Evolutionary conservation across 257 asterid genomes (phyloP), one percentile per base, ranked within the genome.

Genomic region (Fraxinus quadrangulata): DNA sequence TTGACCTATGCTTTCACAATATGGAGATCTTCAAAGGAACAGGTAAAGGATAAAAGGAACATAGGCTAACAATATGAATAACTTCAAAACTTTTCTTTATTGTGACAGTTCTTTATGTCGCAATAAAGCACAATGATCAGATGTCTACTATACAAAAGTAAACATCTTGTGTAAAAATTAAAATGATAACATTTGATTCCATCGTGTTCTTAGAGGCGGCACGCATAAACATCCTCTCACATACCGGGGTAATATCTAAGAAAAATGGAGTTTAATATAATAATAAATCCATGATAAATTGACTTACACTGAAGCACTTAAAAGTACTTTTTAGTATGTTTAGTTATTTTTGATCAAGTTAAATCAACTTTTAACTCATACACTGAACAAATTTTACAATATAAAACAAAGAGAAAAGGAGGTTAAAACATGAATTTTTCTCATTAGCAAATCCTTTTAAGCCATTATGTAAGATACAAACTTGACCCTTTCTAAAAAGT

Each of bases 1-100:
- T 61, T n/a, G 54, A 59, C 28, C 17, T 40, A 70, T 72, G 42
- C 71, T 73, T 72, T 72, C 37, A 68, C 21, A 24, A 37, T 34
- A 45, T 21, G 24, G 42, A 37, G 30, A 79, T 67, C 3, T 21
- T 31, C 14, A n/a, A 49, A 49, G 7, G 59, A 13, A 49, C 59
- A 47, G 14, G 39, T 5, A 34, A 34, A 5, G 39, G 39, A 34
- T 34, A 34, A 34, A 34, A 34, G 39, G 39, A 34, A 34, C 39
- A 34, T 34, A 8, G 14, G 49, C 73, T 14, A 23, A 75, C 67
- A 68, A 7, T 37, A 69, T 28, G 67, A 21, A 67, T 7, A 17
- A 40, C 17, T 31, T 76, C 40, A 77, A 39, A 75, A 75, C 36
- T n/a, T n/a, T 8, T 37, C 61, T 28, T 63, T 34, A 6, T 6